Evolutionary conservation across 176 grass and related monocot genomes (phyloP), one percentile per base, ranked within the genome.

Genomic region (Aegilops umbellulata): DNA sequence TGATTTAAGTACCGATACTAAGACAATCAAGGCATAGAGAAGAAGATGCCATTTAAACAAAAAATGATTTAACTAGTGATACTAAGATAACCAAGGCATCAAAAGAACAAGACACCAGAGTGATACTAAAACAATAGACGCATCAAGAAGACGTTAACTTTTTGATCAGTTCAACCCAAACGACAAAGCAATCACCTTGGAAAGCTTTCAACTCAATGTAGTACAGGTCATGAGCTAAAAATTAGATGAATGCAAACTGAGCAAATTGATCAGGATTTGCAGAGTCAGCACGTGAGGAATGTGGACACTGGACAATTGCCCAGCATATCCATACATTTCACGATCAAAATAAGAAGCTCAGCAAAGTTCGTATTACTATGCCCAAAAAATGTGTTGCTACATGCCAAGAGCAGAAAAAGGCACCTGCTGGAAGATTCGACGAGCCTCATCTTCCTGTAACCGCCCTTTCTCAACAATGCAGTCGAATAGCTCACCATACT

Each of bases 401-500:
- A 93, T 23, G 39, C 12, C 5, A 86, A 74, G 29, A 64, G 26
- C 1, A 57, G 39, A 78, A 51, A 34, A 30, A 72, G 2, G 71
- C 57, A 93, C 95, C 95, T 98, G 95, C 83, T 94, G 95, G 71
- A 98, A 98, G 81, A 98, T 90, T 27, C 90, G 87, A 22, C 93
- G 95, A 88, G 95, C 91, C 82, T 98, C 95, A 55, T 90, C 86
- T 85, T 98, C 95, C 58, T 94, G 93, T 80, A 98, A 61, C 70
- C 93, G 88, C 31, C 93, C 93, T 84, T 94, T 98, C 84, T 98
- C 95, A 60, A 95, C 95, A 61, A 98, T 94, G 84, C 92, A 94
- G 88, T 98, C 93, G 86, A 91, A 98, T 78, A 98, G 72, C 85
- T 95, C 93, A 0, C 95, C 95, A 36, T 85, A 95, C 77, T 95